Conservation (phyloP, 805 yeast genomes). For the Myxozyma sirexii region DNA sequence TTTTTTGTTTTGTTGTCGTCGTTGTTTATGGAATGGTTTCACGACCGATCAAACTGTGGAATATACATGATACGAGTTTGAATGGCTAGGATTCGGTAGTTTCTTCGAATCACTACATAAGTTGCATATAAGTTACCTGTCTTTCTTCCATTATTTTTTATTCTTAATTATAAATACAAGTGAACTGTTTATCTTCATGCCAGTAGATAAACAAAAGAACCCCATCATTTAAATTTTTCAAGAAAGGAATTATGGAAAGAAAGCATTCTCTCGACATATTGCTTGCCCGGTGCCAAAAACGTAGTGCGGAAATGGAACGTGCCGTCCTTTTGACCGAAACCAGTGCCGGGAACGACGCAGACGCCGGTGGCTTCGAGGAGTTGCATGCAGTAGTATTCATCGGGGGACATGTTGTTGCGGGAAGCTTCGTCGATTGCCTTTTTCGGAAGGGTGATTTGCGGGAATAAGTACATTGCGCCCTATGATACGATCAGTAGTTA, state of each 20-base stretch:
- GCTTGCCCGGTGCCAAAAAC: slow-evolving; percentile 91
- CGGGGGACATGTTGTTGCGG: slow-evolving; percentile 61
- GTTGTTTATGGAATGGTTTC: too few species aligned
- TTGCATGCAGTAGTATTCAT: slow-evolving; percentile 85
- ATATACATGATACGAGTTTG: too few species aligned
- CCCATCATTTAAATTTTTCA: slow-evolving; percentile 44
- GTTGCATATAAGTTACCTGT: neutral
- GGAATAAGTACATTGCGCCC: slow-evolving; percentile 98
- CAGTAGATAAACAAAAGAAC: neutral
- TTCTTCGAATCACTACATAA: neutral
- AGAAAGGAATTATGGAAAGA: slow-evolving; percentile 76
- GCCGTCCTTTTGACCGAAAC: slow-evolving; percentile 90
- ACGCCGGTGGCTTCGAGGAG: slow-evolving; percentile 87
- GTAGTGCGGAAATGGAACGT: slow-evolving; percentile 95
- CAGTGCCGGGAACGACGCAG: slow-evolving; percentile 96
- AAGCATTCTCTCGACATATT: slow-evolving; percentile 81
- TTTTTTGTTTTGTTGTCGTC: too few species aligned
- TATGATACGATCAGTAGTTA: neutral
- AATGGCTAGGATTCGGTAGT: too few species aligned
- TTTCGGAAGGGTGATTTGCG: slow-evolving; percentile 66
- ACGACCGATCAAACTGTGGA: too few species aligned
- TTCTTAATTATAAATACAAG: neutral
- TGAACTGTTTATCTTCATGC: too few species aligned
- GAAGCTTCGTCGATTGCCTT: slow-evolving; percentile 66
- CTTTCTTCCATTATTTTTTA: neutral